These are phyloP conservation scores for Chaetomium sp. DNA, from an alignment of 2,329 filamentous ascomycete species.

Conservation along the genomic window DNA sequence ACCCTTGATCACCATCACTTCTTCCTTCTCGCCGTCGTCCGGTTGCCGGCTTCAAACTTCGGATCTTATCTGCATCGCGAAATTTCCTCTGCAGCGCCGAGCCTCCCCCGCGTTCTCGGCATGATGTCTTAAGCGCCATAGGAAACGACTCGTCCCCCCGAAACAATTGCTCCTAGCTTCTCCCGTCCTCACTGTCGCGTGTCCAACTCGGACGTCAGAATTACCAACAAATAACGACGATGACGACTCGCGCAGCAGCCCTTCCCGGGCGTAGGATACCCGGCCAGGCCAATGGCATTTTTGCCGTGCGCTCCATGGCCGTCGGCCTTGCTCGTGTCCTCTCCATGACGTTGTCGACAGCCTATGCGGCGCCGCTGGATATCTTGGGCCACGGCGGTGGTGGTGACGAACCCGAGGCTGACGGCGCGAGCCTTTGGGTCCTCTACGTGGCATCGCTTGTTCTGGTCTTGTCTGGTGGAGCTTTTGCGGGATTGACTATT, in stretches of 20 bases:
- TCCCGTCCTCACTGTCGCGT: background rate
- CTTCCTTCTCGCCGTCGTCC: too few species aligned
- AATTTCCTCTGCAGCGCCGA: too few species aligned
- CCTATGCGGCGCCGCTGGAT: conserved; percentile 41
- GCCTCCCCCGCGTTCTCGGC: too few species aligned
- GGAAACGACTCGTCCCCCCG: too few species aligned
- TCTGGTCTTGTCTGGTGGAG: conserved; percentile 81
- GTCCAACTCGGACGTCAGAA: background rate
- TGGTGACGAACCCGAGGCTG: conserved; percentile 43
- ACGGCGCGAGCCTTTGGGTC: conserved; percentile 67
- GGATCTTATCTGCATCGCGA: too few species aligned
- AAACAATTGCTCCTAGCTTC: background rate
- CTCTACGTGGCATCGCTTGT: conserved; percentile 72
- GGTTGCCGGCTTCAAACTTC: too few species aligned
- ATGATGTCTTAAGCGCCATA: too few species aligned
- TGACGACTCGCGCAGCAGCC: conserved; percentile 3
- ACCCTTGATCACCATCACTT: too few species aligned
- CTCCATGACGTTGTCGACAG: conserved; percentile 43
- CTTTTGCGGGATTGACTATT: conserved; percentile 90
- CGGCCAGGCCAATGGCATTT: conserved; percentile 20
- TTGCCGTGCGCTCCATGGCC: conserved; percentile 19
- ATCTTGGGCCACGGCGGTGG: conserved; percentile 32
- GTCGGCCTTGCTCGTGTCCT: conserved; percentile 47
- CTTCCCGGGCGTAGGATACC: conserved; percentile 11
- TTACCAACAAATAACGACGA: conserved; percentile 12